phyloP scores from a whole-genome alignment of 805 yeast genomes.

The Wickerhamiella spandovensis region DNA sequence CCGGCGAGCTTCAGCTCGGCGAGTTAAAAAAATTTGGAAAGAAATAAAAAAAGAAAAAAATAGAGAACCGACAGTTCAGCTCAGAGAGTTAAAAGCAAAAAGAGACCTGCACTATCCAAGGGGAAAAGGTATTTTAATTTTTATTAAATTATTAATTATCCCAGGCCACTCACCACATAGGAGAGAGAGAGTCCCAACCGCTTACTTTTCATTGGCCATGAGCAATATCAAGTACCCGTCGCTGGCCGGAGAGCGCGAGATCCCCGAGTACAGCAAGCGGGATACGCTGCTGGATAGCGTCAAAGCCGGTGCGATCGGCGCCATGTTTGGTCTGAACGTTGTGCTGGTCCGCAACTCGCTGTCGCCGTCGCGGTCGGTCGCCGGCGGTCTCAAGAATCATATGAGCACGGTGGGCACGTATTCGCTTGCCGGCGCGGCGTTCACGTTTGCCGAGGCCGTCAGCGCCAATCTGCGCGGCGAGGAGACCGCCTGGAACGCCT shows the following conservation, averaged over 20 bases:
- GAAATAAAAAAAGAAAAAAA: too few species aligned
- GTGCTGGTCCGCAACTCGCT: constrained; percentile 30
- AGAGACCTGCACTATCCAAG: too few species aligned
- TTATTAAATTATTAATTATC: too few species aligned
- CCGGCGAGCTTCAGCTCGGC: too few species aligned
- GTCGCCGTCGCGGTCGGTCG: constrained; percentile 20
- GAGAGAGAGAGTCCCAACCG: not conserved
- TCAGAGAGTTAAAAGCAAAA: too few species aligned
- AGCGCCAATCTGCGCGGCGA: constrained; percentile 47
- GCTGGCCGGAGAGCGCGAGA: constrained; percentile 20
- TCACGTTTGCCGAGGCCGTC: constrained; percentile 30
- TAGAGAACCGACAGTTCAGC: too few species aligned
- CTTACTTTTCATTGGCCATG: constrained; percentile 8
- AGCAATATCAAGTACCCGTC: constrained; percentile 15
- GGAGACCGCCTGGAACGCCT: constrained; percentile 49
- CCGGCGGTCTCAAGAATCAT: constrained; percentile 20
- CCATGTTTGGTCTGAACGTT: constrained; percentile 35
- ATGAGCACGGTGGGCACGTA: constrained; percentile 18
- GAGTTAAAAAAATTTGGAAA: too few species aligned
- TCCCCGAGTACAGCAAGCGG: constrained; percentile 39
- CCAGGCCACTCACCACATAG: too few species aligned
- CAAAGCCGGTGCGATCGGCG: constrained; percentile 33
- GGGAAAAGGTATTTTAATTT: too few species aligned
- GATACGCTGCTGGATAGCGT: constrained; percentile 40
- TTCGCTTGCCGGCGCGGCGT: constrained; percentile 40